Evolutionary conservation across 2,329 filamentous ascomycete genomes (phyloP).

Genomic region (Colletotrichum sublineola): DNA sequence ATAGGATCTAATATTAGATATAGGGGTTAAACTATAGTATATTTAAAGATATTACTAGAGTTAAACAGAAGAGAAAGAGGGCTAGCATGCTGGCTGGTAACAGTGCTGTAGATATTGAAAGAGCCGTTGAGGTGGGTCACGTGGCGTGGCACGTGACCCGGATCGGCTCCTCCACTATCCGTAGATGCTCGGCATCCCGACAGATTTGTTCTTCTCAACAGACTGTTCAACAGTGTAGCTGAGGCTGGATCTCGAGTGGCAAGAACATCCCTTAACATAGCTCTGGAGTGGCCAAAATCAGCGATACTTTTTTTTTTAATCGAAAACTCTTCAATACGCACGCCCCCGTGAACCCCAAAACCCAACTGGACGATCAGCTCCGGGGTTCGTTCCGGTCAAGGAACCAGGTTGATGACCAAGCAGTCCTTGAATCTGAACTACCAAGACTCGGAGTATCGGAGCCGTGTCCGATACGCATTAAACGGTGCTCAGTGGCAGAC

Average conservation of each 20-base stretch:
- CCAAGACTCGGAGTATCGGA: constrained; percentile 48
- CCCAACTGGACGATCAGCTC: constrained; percentile 65
- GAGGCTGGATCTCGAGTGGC: constrained; percentile 51
- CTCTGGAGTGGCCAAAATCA: constrained; percentile 28
- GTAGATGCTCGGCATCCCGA: too few species aligned
- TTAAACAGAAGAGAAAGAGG: too few species aligned
- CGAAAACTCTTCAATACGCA: constrained; percentile 15
- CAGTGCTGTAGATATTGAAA: too few species aligned
- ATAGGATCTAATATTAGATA: too few species aligned
- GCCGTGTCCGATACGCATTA: constrained; percentile 65
- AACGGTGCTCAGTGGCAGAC: constrained; percentile 60
- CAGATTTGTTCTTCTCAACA: constrained; percentile 60
- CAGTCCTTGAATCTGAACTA: constrained; percentile 65
- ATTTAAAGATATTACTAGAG: too few species aligned
- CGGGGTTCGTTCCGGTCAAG: constrained; percentile 58
- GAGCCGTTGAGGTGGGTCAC: too few species aligned
- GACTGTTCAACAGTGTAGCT: constrained; percentile 51
- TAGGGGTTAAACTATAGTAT: too few species aligned
- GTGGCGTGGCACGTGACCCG: too few species aligned
- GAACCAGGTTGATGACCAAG: constrained; percentile 62
- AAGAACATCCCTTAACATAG: constrained; percentile 52
- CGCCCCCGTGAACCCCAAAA: constrained; percentile 73
- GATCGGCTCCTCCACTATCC: too few species aligned
- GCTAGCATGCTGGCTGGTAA: too few species aligned
- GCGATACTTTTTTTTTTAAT: not conserved